These are phyloP conservation scores for Trichoderma sp. DNA, from an alignment of 2,329 filamentous ascomycete species.

Conservation along the genomic window DNA sequence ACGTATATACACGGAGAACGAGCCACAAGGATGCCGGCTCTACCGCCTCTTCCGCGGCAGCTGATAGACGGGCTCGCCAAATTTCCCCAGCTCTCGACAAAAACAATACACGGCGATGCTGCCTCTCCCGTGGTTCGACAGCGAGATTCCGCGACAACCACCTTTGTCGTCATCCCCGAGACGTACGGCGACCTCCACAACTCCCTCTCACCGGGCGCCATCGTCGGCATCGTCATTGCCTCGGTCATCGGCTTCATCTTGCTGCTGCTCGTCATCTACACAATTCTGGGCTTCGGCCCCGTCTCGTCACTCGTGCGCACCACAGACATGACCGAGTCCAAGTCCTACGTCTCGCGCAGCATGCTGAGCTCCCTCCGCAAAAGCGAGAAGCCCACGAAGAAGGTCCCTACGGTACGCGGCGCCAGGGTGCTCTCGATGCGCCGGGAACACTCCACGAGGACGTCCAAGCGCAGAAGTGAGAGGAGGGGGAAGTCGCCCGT, in stretches of 20 bases:
- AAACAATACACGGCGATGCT: not conserved
- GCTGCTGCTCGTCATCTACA: conserved; percentile 55
- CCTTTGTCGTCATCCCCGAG: conserved; percentile 41
- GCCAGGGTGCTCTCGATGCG: conserved; percentile 22
- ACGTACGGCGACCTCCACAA: conserved; percentile 41
- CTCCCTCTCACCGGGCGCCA: conserved; percentile 48
- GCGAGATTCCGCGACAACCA: conserved; percentile 27
- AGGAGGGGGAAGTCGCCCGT: conserved; percentile 22
- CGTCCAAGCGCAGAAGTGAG: conserved; percentile 35
- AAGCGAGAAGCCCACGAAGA: conserved; percentile 23
- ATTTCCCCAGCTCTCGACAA: not conserved
- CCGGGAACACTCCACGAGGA: conserved; percentile 35
- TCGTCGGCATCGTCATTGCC: conserved; percentile 51
- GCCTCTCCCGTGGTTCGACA: conserved; percentile 18
- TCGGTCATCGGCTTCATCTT: conserved; percentile 55
- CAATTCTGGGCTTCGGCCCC: conserved; percentile 50
- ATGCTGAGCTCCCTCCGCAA: conserved; percentile 29
- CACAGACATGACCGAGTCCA: conserved; percentile 15
- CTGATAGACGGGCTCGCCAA: conserved; percentile 7
- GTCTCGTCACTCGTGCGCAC: conserved; percentile 32
- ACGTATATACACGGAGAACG: not conserved
- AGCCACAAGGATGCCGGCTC: conserved; percentile 20
- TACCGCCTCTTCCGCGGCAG: conserved; percentile 19
- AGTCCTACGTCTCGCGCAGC: conserved; percentile 28
- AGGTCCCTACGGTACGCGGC: conserved; percentile 21